Base-by-base conservation (phyloP, 805 yeast species). In the Metschnikowia baotianmanensis region DNA sequence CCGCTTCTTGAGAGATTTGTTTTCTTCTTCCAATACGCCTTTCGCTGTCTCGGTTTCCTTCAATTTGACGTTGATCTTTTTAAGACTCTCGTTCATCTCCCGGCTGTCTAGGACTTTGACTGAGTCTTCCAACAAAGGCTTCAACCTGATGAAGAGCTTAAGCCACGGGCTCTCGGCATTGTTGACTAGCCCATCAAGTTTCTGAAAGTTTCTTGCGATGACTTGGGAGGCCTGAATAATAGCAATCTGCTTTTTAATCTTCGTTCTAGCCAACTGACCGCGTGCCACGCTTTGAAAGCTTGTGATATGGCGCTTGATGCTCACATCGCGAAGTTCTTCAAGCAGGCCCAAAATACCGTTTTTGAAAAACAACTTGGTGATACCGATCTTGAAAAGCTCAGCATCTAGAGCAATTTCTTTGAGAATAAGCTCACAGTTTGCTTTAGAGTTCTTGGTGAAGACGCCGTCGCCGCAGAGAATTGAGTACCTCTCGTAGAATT, bases 311-410 rank as follows among this genome's bases (percentile, higher is more conserved):
- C 59, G 51, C 34, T 76, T 72, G 26, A 93, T 63, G 37, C 77
- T 74, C 25, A 69, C 66, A 48, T 89, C 96, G 45, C 95, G 81
- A 40, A 75, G 71, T 48, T 80, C 80, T 59, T 93, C 99, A 2
- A 89, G 69, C 27, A 79, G 78, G 2, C 95, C 90, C 19, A 84
- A 65, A 2, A 85, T 84, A 16, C 93, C 91, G 56, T 84, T 80
- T 42, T 84, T 76, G 71, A 84, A 84, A 50, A 84, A 84, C 6
- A 85, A 67, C 57, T 85, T 84, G 3, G 89, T 80, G 24, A 81
- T 65, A 50, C 93, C 93, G 31, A 85, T 69, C 45, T 80, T 78
- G 61, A 74, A 85, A 16, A 70, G 67, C n/a, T 73, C 73, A 0
- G 70, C 54, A 45, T 84, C 87, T 29, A 91, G 63, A 13, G 76